Evolutionary conservation across 2,329 filamentous ascomycete species (phyloP), one percentile per base, ranked within the genome.

Genomic region (Colletotrichum gloeosporioides): DNA sequence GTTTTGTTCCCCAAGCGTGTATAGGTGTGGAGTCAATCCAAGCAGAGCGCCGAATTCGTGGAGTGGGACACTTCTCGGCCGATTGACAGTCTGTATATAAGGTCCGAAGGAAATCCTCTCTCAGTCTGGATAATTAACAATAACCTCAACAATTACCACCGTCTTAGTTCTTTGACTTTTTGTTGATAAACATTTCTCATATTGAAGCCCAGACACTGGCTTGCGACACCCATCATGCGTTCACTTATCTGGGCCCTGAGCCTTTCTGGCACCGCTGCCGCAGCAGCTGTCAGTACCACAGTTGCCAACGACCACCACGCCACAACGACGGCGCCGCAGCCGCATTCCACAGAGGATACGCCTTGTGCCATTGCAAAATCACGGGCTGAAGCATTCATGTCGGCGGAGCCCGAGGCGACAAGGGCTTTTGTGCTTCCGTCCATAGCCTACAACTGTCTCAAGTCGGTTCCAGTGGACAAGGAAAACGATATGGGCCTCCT

Each of bases 401-500:
- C 64, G 22, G 53, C 32, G 4, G 57, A 25, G 8, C 32, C 44
- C 4, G 27, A 39, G 9, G 71, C 71, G 8, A 53, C 63, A 25
- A n/a, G 27, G 16, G 55, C 55, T 29, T 59, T 25, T 25, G 25
- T 59, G 55, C 55, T 59, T 59, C 71, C 71, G 22, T 69, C 71
- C 12, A 25, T 73, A 27, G 71, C 71, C 13, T 63, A 27, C 27
- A 34, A 49, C 7, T 79, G 78, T 57, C 65, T 78, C 18, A 75
- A 69, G 18, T 75, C 77, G 2, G 25, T 79, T 16, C 62, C 64
- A 9, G 53, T 75, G 7, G 73, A 76, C n/a, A 70, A 59, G 25
- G 59, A 69, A 31, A 62, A 29, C 1, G 65, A 78, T n/a, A 13
- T 73, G 12, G 73, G 65, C 16, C 69, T 79, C 8, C 68, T 79